These are phyloP conservation scores for Rhododendron griersonianum DNA, from an alignment of 148 eudicot species.

Conservation along the genomic window DNA sequence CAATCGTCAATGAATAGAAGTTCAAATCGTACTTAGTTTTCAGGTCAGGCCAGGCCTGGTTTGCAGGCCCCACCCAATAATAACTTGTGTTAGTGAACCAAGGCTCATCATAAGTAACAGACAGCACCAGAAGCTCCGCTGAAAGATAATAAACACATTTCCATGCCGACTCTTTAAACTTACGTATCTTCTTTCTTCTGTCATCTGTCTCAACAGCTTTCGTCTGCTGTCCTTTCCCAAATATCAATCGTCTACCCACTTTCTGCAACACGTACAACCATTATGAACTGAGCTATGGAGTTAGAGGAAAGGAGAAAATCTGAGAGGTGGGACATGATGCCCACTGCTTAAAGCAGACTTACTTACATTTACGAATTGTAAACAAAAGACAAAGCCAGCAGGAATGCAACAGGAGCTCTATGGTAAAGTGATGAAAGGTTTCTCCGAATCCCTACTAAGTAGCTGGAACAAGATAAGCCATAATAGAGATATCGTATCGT, in stretches of 20 bases:
- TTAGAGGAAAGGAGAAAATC: neutral
- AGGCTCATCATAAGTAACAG: constrained; percentile 73
- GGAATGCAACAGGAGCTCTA: neutral
- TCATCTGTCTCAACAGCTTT: constrained; percentile 40
- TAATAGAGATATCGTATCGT: neutral
- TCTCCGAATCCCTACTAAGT: neutral
- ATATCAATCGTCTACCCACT: constrained; percentile 60
- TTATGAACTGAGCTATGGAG: neutral
- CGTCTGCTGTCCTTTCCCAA: constrained; percentile 43
- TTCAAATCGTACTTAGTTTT: constrained; percentile 53
- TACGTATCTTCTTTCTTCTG: constrained; percentile 54
- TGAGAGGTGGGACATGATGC: neutral
- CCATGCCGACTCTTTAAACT: constrained; percentile 98
- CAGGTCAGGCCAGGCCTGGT: constrained; percentile 87
- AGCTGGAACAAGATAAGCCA: neutral
- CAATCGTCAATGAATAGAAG: neutral
- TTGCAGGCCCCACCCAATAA: constrained; percentile 87
- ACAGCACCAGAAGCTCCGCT: constrained; percentile 71
- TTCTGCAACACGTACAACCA: constrained; percentile 51
- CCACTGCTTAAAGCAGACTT: neutral
- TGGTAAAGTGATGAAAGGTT: neutral
- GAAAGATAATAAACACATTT: constrained; percentile 84
- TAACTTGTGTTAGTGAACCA: constrained; percentile 67
- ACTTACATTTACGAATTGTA: neutral
- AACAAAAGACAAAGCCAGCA: neutral